Percentiles rank a stretch among this genome's conserved stretches.
Conservation (phyloP, 176 grass and related monocot genomes). For the Triticum dicoccoides region DNA sequence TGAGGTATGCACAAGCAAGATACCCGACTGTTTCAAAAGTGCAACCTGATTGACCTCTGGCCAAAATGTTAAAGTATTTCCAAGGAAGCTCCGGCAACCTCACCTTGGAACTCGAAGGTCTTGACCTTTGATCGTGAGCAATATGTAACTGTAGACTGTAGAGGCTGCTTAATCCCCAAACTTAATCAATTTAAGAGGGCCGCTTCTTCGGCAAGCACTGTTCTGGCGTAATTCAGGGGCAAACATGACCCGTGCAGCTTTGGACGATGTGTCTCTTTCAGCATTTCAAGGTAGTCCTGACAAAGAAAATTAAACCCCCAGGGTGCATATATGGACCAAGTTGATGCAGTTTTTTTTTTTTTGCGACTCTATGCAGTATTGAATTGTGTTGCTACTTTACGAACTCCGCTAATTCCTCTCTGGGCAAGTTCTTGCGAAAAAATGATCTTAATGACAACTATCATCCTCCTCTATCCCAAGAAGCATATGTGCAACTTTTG, state of each 20-base stretch:
- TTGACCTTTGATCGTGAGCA: neutral
- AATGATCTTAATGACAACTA: no score
- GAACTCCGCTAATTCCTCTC: no score
- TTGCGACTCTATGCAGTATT: neutral
- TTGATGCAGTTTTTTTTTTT: neutral
- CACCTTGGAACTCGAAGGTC: neutral
- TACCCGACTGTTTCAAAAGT: neutral
- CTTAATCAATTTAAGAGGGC: neutral
- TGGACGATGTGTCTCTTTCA: neutral
- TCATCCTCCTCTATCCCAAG: no score
- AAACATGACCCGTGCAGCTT: neutral
- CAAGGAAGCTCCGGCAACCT: neutral
- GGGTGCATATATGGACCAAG: neutral
- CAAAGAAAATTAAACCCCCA: neutral
- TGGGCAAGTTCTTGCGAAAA: no score
- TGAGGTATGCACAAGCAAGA: neutral
- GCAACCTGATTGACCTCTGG: neutral
- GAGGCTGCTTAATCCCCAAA: neutral
- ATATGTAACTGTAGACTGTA: neutral
- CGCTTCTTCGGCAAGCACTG: neutral
- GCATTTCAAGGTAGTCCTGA: neutral
- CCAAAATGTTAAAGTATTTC: neutral
- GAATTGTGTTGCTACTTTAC: neutral
- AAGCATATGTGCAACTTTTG: no score
- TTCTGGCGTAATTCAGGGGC: neutral